phyloP scores from a whole-genome alignment of 257 asterid genomes.

The Pogostemon cablin region DNA sequence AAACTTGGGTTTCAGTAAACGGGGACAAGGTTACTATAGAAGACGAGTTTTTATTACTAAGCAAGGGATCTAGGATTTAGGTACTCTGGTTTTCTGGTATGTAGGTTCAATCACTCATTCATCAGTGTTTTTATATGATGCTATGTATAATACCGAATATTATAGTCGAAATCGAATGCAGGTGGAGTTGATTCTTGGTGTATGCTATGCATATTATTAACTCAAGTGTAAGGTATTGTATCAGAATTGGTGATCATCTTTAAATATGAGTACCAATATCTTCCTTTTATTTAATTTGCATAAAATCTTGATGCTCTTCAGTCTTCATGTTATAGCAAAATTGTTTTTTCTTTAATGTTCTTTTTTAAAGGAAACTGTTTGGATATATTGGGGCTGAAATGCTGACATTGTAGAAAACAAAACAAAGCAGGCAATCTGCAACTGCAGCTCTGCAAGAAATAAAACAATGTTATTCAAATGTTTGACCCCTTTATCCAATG shows the following conservation, averaged over 20 bases:
- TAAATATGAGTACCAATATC: too few relatives aligned
- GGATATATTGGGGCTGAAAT: constrained; percentile 18
- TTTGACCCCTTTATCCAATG: constrained; percentile 43
- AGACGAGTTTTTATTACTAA: constrained; percentile 53
- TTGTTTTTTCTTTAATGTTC: not conserved
- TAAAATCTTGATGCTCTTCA: too few relatives aligned
- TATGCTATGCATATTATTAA: not conserved
- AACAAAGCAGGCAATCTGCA: constrained; percentile 19
- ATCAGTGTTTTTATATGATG: not conserved
- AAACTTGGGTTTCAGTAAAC: constrained; percentile 81
- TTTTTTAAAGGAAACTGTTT: not conserved
- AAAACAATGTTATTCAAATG: constrained; percentile 29
- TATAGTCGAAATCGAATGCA: not conserved
- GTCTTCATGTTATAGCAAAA: not conserved
- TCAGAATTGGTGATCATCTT: too few relatives aligned
- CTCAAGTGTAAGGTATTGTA: too few relatives aligned
- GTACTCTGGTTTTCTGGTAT: not conserved
- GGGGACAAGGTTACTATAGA: constrained; percentile 49
- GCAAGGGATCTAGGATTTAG: constrained; percentile 33
- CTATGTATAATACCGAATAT: not conserved
- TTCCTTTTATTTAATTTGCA: too few relatives aligned
- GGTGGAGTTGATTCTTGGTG: not conserved
- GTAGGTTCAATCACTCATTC: not conserved
- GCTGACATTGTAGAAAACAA: not conserved
- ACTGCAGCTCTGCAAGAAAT: constrained; percentile 35